Evolutionary conservation across 352 stramenopile species (phyloP).

Genomic region (Blastocystis sp.): DNA sequence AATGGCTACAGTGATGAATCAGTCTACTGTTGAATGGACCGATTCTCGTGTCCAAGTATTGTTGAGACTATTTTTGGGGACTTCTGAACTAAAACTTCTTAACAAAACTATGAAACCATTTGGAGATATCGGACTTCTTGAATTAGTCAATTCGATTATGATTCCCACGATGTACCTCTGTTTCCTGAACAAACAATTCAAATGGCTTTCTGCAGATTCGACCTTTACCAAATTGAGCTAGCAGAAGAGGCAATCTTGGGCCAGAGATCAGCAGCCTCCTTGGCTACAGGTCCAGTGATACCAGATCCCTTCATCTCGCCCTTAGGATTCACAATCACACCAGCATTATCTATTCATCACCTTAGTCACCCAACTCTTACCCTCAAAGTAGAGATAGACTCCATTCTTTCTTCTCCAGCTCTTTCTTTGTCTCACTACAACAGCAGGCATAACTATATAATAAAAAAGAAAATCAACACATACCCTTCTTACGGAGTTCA

Average conservation of each 20-base stretch:
- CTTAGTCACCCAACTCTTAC: conserved; percentile 50
- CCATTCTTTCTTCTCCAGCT: conserved; percentile 97
- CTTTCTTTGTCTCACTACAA: conserved; percentile 99
- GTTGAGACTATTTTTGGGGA: too few relatives aligned
- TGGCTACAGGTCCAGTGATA: conserved; percentile 83
- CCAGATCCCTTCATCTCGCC: conserved; percentile 97
- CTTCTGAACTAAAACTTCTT: too few relatives aligned
- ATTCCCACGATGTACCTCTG: neutral
- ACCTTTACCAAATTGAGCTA: conserved; percentile 95
- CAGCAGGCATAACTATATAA: conserved; percentile 89
- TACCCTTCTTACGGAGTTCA: conserved; percentile 97
- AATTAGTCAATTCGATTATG: neutral
- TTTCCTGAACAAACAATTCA: conserved; percentile 90
- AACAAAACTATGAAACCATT: too few relatives aligned
- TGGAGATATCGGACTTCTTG: conserved; percentile 74
- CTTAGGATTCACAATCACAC: conserved; percentile 99
- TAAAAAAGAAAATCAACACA: neutral
- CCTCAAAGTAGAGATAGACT: conserved; percentile 99
- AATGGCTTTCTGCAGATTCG: conserved; percentile 98
- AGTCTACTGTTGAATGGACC: neutral
- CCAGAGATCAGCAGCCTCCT: conserved; percentile 99
- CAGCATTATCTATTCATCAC: conserved; percentile 86
- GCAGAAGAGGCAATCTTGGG: conserved; percentile 97
- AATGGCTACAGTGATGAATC: neutral
- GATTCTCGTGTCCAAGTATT: too few relatives aligned